Evolutionary conservation across 495 filamentous ascomycete genomes (phyloP).

Genomic region (Tuber magnatum): DNA sequence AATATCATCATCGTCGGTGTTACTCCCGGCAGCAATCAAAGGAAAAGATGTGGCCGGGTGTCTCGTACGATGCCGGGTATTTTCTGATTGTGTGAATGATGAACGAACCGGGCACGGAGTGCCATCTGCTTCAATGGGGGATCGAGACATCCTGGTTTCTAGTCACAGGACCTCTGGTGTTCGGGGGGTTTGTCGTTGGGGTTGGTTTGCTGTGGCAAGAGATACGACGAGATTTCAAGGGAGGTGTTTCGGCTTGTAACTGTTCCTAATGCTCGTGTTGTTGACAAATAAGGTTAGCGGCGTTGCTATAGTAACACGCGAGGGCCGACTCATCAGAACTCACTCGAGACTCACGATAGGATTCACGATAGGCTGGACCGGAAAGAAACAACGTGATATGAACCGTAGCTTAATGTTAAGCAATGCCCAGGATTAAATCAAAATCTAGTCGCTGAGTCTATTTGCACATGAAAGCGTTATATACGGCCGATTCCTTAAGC

Average conservation of each 20-base stretch:
- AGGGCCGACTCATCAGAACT: not conserved
- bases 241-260: not conserved
- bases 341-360: not conserved
- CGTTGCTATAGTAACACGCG: not conserved
- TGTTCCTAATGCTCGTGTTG: not conserved
- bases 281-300: not conserved
- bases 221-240: not conserved
- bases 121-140: constrained; percentile 23
- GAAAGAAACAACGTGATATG: not conserved
- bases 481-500: constrained; percentile 3
- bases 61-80: constrained; percentile 13
- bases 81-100: constrained; percentile 10
- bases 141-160: constrained; percentile 19
- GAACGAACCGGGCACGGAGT: constrained; percentile 32
- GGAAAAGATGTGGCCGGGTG: constrained; percentile 29
- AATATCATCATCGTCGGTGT: constrained; percentile 29
- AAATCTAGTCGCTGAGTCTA: constrained; percentile 2
- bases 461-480: constrained; percentile 4
- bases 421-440: not conserved
- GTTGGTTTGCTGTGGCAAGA: not conserved
- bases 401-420: not conserved
- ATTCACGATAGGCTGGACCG: not conserved
- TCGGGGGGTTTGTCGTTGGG: not conserved
- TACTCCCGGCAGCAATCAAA: constrained; percentile 21
- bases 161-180: not conserved